Evolutionary conservation across 148 eudicot genomes (phyloP).

Genomic region (Persicaria tinctoria): DNA sequence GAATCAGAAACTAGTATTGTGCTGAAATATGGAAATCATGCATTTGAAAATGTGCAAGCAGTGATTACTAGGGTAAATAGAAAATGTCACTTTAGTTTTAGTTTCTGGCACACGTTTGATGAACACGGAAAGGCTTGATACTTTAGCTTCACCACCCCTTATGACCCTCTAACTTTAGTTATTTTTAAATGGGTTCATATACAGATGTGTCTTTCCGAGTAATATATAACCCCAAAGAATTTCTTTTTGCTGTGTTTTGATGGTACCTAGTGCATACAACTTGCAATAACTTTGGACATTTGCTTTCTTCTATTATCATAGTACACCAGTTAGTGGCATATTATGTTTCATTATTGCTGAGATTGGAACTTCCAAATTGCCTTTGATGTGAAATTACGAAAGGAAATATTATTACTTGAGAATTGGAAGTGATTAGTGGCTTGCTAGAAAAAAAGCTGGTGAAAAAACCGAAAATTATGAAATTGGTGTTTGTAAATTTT

Average conservation of each 20-base stretch:
- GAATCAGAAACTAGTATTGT: too few relatives aligned
- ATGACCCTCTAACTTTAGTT: background rate
- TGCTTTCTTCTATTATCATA: background rate
- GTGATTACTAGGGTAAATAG: background rate
- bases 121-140: background rate
- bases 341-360: background rate
- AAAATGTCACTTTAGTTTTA: background rate
- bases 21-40: too few relatives aligned
- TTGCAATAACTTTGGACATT: background rate
- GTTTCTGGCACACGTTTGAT: background rate
- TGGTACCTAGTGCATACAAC: background rate
- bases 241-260: background rate
- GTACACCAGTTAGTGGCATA: background rate
- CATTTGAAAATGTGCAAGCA: too few relatives aligned
- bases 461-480: too few relatives aligned
- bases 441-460: too few relatives aligned
- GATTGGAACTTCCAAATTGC: background rate
- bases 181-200: background rate
- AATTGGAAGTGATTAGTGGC: background rate
- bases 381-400: background rate
- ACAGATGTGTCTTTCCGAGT: background rate
- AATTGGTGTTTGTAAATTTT: too few relatives aligned
- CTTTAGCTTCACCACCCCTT: background rate
- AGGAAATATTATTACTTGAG: background rate
- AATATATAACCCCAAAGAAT: background rate